Evolutionary conservation across 139 green algal genomes (phyloP).

Genomic region (Picochlorum sp.): DNA sequence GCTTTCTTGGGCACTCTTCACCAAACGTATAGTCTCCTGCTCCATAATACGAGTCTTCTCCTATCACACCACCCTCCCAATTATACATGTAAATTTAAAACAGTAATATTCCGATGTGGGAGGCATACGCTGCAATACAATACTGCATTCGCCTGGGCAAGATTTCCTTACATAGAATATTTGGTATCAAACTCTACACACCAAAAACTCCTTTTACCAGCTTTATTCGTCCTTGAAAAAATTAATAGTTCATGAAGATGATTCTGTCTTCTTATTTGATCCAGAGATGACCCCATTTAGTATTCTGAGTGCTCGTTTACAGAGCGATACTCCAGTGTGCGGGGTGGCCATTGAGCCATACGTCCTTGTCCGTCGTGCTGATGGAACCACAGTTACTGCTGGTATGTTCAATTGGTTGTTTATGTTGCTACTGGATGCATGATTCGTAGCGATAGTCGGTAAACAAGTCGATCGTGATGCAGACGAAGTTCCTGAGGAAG

Average conservation of each 20-base stretch:
- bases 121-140: too few species aligned
- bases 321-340: slow-evolving; percentile 63
- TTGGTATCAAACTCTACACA: too few species aligned
- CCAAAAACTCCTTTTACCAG: neutral
- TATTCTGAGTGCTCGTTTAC: slow-evolving; percentile 36
- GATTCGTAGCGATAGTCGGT: neutral
- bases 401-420: slow-evolving; percentile 8
- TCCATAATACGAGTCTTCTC: neutral
- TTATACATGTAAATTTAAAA: too few species aligned
- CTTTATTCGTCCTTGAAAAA: neutral
- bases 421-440: neutral
- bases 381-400: slow-evolving; percentile 43
- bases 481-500: slow-evolving; percentile 75
- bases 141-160: neutral
- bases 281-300: slow-evolving; percentile 15
- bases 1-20: neutral
- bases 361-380: slow-evolving; percentile 63
- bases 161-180: neutral
- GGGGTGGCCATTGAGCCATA: slow-evolving; percentile 80
- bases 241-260: neutral
- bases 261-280: too few species aligned
- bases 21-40: neutral
- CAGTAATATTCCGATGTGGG: too few species aligned
- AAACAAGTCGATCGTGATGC: slow-evolving; percentile 18
- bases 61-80: too few species aligned